Evolutionary conservation across 1,284 basidiomycete genomes (phyloP), one percentile per base, ranked within the genome.

Genomic region (Trichosporon ovoides): DNA sequence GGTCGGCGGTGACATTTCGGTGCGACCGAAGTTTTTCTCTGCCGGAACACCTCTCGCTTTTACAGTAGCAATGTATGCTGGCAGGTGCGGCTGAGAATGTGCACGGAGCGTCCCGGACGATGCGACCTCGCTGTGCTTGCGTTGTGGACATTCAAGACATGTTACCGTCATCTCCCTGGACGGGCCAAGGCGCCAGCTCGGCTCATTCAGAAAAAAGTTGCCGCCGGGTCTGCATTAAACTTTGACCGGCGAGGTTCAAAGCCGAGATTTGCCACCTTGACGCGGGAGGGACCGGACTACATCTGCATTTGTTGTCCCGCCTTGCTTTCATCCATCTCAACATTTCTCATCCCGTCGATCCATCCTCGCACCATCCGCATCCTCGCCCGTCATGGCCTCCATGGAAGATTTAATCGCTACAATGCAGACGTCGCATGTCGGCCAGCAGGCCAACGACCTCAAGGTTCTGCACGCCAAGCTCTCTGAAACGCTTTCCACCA

Each of bases 391-490:
- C 43, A 48, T 48, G 43, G 43, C 43, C 24, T 48, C 43, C 43
- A 48, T 48, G 43, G 43, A 48, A 48, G 43, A 48, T 11, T 18
- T 48, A 31, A 48, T 48, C 24, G 43, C 43, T 22, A 48, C 66
- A 12, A 63, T 75, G 36, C 66, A 66, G 16, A 63, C 66, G 16
- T 69, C 71, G 63, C 68, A 72, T 57, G 72, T 74, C 34, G 67
- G 68, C n/a, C 69, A 69, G 55, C 67, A 75, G 38, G 67, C 68
- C 2, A 67, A 71, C 28, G 71, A 75, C 49, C 60, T 75, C 34
- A 66, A 69, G 56, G 68, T 66, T 36, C 64, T 75, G 11, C 68
- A 72, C 40, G 67, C 68, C 11, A 69, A 68, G 55, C 69, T 73
- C 46, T 55, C 66, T 7, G 60, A 67, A 35, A 71, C 68, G 11